phyloP scores from a whole-genome alignment of 2,329 filamentous ascomycete genomes.

The Sporothrix schenckii region DNA sequence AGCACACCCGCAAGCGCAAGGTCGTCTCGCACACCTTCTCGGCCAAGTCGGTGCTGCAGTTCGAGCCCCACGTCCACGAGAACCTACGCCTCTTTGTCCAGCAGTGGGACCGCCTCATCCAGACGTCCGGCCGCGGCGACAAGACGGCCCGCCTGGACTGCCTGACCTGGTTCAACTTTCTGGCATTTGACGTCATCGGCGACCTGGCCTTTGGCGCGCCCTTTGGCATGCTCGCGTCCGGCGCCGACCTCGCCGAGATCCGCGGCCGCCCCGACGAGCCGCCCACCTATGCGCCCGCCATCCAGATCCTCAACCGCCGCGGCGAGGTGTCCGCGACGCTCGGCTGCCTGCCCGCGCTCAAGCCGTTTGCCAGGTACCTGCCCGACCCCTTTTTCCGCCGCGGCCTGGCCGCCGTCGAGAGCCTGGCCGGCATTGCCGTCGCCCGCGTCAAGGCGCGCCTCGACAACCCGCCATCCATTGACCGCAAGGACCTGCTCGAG shows the following conservation, averaged over 20 bases:
- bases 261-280: conserved; percentile 61
- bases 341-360: conserved; percentile 72
- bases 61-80: conserved; percentile 83
- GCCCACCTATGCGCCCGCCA: conserved; percentile 72
- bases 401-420: conserved; percentile 73
- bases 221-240: conserved; percentile 80
- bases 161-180: conserved; percentile 76
- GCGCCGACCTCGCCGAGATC: conserved; percentile 76
- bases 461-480: conserved; percentile 65
- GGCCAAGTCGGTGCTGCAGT: conserved; percentile 76
- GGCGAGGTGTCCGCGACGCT: conserved; percentile 84
- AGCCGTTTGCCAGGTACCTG: conserved; percentile 77
- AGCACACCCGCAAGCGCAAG: conserved; percentile 89
- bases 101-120: conserved; percentile 69
- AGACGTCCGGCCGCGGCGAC: conserved; percentile 50
- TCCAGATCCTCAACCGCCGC: conserved; percentile 84
- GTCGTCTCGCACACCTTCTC: conserved; percentile 85
- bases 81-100: conserved; percentile 75
- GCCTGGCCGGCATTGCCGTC: conserved; percentile 84
- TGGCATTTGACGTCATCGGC: conserved; percentile 59
- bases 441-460: conserved; percentile 76
- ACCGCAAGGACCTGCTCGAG: conserved; percentile 78
- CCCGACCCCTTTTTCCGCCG: conserved; percentile 81
- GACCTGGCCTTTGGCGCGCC: conserved; percentile 72
- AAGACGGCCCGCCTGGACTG: conserved; percentile 69